These are phyloP conservation scores for Podaxis sp. DNA, from an alignment of 768 basidiomycete species.

Conservation along the genomic window DNA sequence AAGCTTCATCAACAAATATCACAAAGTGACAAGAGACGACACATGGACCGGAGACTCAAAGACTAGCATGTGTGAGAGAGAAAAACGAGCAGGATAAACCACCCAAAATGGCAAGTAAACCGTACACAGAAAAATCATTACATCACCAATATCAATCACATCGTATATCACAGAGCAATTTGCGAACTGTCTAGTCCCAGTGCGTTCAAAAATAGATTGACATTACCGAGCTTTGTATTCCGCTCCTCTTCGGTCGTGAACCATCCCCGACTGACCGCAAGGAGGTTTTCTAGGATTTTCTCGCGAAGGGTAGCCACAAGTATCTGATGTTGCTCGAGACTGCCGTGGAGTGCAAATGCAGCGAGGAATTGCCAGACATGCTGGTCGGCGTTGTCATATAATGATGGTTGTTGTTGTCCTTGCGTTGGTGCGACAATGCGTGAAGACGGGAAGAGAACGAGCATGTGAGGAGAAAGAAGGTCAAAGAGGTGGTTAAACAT, in stretches of 20 bases:
- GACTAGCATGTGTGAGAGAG: neutral
- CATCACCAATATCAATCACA: neutral
- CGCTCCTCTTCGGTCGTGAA: conserved; percentile 70
- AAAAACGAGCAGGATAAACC: neutral
- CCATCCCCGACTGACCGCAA: conserved; percentile 76
- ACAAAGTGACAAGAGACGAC: neutral
- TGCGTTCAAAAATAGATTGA: conserved; percentile 87
- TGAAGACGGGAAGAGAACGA: conserved; percentile 87
- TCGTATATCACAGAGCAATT: conserved; percentile 49
- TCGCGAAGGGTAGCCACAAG: conserved; percentile 86
- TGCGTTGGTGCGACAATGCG: conserved; percentile 46
- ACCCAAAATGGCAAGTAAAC: neutral
- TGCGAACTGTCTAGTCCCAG: conserved; percentile 69
- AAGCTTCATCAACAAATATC: neutral
- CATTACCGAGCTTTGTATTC: conserved; percentile 81
- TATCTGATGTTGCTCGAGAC: conserved; percentile 82
- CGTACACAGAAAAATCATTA: neutral
- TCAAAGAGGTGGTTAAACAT: conserved; percentile 89
- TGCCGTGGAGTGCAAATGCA: conserved; percentile 81
- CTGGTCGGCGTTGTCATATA: conserved; percentile 73
- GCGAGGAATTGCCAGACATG: conserved; percentile 96
- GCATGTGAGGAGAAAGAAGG: conserved; percentile 71
- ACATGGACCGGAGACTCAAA: neutral
- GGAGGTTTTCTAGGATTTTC: conserved; percentile 90
- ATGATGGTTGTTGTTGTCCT: conserved; percentile 33